phyloP scores from a whole-genome alignment of 176 grass and related monocot species.

The Cymbopogon citratus region DNA sequence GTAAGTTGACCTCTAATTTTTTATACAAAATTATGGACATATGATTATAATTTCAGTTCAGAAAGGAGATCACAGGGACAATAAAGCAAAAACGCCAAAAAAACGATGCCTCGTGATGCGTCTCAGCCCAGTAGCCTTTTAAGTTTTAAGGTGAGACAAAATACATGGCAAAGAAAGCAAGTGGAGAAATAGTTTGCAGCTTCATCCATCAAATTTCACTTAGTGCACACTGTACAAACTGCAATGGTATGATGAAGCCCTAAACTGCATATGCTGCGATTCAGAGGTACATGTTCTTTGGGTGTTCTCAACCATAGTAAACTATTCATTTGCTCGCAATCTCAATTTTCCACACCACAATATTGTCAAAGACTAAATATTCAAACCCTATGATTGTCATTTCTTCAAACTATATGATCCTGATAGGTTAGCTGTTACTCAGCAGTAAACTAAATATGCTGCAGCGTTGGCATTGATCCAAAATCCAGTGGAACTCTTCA shows the following conservation, averaged over 20 bases:
- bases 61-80: too few relatives aligned
- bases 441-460: not conserved
- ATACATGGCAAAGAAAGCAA: too few relatives aligned
- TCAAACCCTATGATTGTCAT: not conserved
- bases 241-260: too few relatives aligned
- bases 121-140: too few relatives aligned
- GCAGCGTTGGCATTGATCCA: not conserved
- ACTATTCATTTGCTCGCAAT: conserved; percentile 2
- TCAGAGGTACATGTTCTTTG: conserved; percentile 25
- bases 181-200: too few relatives aligned
- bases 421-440: not conserved
- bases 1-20: not conserved
- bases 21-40: too few relatives aligned
- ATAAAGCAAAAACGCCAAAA: too few relatives aligned
- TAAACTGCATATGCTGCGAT: not conserved
- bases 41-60: too few relatives aligned
- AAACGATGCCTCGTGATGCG: too few relatives aligned
- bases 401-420: conserved; percentile 9
- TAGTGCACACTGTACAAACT: too few relatives aligned
- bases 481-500: not conserved
- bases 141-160: too few relatives aligned
- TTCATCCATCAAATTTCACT: too few relatives aligned
- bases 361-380: not conserved
- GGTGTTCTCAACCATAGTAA: not conserved
- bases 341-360: not conserved